phyloP scores from a whole-genome alignment of 306 rosid species.

The Cicer arietinum region DNA sequence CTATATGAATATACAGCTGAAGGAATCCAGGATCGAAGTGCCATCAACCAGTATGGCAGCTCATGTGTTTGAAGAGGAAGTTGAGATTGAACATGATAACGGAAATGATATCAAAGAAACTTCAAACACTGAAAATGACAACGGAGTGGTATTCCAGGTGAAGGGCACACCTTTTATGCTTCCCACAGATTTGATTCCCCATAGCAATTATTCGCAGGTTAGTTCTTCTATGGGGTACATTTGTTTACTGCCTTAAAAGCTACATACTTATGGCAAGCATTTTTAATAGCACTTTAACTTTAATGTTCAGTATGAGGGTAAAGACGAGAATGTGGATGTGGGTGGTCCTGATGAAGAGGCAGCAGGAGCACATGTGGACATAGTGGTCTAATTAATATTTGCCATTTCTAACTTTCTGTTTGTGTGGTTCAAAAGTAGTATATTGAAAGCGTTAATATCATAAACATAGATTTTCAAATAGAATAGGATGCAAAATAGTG shows the following conservation, averaged over 20 bases:
- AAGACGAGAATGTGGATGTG: slow-evolving; percentile 66
- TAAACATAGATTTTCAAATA: slow-evolving; percentile 33
- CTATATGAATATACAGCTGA: slow-evolving; percentile 54
- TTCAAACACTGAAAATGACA: slow-evolving; percentile 51
- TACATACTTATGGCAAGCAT: slow-evolving; percentile 34
- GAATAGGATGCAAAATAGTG: slow-evolving; percentile 32
- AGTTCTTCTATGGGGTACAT: slow-evolving; percentile 38
- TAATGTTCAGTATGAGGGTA: slow-evolving; percentile 70
- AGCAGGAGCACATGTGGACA: slow-evolving; percentile 42
- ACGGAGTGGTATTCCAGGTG: slow-evolving; percentile 47
- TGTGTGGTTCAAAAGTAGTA: slow-evolving; percentile 29
- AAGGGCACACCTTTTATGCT: slow-evolving; percentile 50
- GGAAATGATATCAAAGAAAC: slow-evolving; percentile 47
- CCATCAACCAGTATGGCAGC: slow-evolving; percentile 91
- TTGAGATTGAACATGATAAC: slow-evolving; percentile 69
- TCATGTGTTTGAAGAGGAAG: slow-evolving; percentile 76
- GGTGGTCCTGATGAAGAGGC: slow-evolving; percentile 61
- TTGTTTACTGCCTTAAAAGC: slow-evolving; percentile 31
- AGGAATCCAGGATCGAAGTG: slow-evolving; percentile 59
- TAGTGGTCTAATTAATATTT: slow-evolving; percentile 29
- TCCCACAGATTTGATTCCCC: slow-evolving; percentile 64
- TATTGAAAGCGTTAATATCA: slow-evolving; percentile 32
- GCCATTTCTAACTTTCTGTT: slow-evolving; percentile 35
- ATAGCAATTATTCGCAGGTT: slow-evolving; percentile 65
- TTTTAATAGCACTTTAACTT: slow-evolving; percentile 39